A percentile compares a stretch with the other conserved stretches of the same genome.
phyloP scores from a whole-genome alignment of 768 basidiomycete genomes.

The Tulasnella calospora region DNA sequence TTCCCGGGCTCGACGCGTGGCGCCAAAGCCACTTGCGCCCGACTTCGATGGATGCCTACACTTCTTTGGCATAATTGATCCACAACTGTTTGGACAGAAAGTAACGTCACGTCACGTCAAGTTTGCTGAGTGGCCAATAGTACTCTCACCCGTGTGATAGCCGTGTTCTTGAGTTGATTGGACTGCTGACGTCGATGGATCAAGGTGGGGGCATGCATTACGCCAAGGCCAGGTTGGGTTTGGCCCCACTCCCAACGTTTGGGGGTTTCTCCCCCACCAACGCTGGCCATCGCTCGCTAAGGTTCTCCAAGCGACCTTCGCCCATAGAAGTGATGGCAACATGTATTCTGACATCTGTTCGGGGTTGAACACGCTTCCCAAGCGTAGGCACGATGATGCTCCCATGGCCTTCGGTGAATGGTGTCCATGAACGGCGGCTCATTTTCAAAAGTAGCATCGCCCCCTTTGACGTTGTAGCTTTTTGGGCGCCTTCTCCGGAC shows the following conservation, averaged over 20 bases:
- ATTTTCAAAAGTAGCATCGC: background rate
- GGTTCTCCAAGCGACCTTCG: background rate
- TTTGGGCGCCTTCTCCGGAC: background rate
- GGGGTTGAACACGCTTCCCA: background rate
- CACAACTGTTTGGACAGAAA: background rate
- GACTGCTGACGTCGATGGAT: background rate
- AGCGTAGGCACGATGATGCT: too few species aligned
- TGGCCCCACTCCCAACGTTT: background rate
- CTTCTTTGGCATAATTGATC: background rate
- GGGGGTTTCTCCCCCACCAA: background rate
- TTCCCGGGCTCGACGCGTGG: background rate
- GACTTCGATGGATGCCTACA: background rate
- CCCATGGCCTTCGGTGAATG: too few species aligned
- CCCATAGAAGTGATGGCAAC: background rate
- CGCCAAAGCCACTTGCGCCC: background rate
- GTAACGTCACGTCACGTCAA: background rate
- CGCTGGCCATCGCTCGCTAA: background rate
- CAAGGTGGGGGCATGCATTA: background rate
- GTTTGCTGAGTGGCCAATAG: background rate
- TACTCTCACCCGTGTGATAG: background rate
- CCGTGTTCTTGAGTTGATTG: background rate
- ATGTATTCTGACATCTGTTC: background rate
- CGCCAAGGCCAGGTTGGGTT: background rate
- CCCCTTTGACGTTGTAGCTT: too few species aligned
- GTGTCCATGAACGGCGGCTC: background rate